phyloP scores from a whole-genome alignment of 2,329 filamentous ascomycete species.

The Talaromyces sp. region DNA sequence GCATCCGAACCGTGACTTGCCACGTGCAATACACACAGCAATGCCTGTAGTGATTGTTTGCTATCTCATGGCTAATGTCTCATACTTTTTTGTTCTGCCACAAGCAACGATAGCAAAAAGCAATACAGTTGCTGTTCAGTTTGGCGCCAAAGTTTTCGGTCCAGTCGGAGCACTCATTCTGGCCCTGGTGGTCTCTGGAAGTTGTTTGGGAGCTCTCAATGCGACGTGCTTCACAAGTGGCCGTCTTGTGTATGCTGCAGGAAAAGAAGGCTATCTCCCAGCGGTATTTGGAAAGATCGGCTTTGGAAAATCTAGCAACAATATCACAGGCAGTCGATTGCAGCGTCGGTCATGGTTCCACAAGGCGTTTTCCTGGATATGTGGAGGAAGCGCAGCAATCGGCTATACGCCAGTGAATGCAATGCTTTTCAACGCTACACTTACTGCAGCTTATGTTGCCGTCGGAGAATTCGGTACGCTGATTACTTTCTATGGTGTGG shows the following conservation, averaged over 20 bases:
- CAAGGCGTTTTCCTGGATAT: slow-evolving; percentile 57
- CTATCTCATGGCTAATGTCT: slow-evolving; percentile 86
- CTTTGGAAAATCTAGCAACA: slow-evolving; percentile 45
- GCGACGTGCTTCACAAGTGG: slow-evolving; percentile 91
- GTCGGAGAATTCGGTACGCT: slow-evolving; percentile 90
- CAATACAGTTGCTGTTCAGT: slow-evolving; percentile 95
- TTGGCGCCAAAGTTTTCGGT: slow-evolving; percentile 87
- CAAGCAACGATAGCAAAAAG: slow-evolving; percentile 73
- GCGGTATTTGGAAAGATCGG: slow-evolving; percentile 79
- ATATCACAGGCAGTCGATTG: slow-evolving; percentile 33
- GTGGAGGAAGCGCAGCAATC: slow-evolving; percentile 74
- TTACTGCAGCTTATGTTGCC: slow-evolving; percentile 74
- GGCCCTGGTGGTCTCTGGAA: slow-evolving; percentile 83
- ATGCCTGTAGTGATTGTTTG: slow-evolving; percentile 89
- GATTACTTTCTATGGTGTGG: slow-evolving; percentile 95
- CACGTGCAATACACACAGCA: slow-evolving; percentile 91
- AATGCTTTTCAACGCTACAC: slow-evolving; percentile 71
- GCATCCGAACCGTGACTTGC: slow-evolving; percentile 83
- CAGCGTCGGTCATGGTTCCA: slow-evolving; percentile 54
- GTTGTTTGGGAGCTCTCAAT: slow-evolving; percentile 92
- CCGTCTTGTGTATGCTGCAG: slow-evolving; percentile 86
- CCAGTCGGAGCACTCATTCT: slow-evolving; percentile 76
- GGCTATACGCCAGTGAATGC: slow-evolving; percentile 95
- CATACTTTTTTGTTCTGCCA: slow-evolving; percentile 92
- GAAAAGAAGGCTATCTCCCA: slow-evolving; percentile 92